Conservation (phyloP, 345 rosid species). For the Gossypium raimondii region DNA sequence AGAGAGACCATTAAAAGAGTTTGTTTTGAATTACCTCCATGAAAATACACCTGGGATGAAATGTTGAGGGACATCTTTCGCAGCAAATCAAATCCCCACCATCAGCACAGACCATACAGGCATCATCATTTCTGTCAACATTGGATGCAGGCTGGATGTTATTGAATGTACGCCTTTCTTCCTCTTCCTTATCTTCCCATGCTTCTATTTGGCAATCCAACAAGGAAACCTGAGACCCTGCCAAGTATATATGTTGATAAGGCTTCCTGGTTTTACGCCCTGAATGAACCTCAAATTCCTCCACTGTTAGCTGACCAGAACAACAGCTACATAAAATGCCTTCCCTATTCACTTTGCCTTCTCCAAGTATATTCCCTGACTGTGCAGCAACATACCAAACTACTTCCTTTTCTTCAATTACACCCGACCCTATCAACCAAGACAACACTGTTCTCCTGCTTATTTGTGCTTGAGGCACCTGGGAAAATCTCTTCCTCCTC, state of each 20-base stretch:
- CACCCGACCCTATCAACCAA: slow-evolving; percentile 19
- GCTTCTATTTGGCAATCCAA: not conserved
- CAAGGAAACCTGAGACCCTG: not conserved
- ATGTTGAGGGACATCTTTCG: slow-evolving; percentile 28
- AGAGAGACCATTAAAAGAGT: not conserved
- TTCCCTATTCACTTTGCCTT: slow-evolving; percentile 10
- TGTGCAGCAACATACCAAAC: not conserved
- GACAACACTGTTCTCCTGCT: slow-evolving; percentile 15
- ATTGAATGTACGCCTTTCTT: not conserved
- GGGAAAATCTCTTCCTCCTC: not conserved
- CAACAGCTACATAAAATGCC: slow-evolving; percentile 27
- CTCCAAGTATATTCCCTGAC: not conserved
- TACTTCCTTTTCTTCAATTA: not conserved
- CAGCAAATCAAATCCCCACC: slow-evolving; percentile 34
- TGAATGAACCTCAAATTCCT: slow-evolving; percentile 25
- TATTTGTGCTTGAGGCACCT: not conserved
- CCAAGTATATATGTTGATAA: not conserved
- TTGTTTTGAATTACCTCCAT: slow-evolving; percentile 19
- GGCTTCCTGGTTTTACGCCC: not conserved
- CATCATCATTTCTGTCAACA: slow-evolving; percentile 18
- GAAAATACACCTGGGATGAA: slow-evolving; percentile 17
- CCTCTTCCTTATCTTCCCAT: not conserved
- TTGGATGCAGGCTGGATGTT: not conserved
- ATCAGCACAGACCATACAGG: slow-evolving; percentile 31
- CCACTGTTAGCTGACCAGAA: not conserved